A percentile compares a stretch with the other conserved stretches of the same genome.
phyloP scores from a whole-genome alignment of 495 filamentous ascomycete genomes.

The Hypoxylon intermedium region DNA sequence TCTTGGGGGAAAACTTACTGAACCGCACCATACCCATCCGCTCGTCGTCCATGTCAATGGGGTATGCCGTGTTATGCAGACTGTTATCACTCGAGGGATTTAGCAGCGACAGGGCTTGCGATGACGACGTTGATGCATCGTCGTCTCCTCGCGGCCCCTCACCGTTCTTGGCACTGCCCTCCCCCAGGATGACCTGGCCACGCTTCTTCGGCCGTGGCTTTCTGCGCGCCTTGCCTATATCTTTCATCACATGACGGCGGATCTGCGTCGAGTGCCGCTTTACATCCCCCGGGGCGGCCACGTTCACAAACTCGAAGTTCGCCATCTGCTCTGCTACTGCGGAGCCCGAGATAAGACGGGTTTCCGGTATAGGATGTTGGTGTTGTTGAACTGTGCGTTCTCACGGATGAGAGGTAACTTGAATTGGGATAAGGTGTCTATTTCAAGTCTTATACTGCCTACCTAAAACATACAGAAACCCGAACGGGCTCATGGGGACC shows the following conservation, averaged over 20 bases:
- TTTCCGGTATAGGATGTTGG: too few relatives aligned
- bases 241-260: slow-evolving; percentile 48
- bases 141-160: not conserved
- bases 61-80: slow-evolving; percentile 21
- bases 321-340: slow-evolving; percentile 16
- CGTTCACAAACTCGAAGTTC: slow-evolving; percentile 40
- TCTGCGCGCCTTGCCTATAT: slow-evolving; percentile 45
- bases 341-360: too few relatives aligned
- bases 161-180: not conserved
- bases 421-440: too few relatives aligned
- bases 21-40: slow-evolving; percentile 26
- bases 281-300: slow-evolving; percentile 30
- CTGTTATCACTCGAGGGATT: slow-evolving; percentile 17
- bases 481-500: not conserved
- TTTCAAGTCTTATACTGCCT: too few relatives aligned
- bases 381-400: too few relatives aligned
- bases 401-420: not conserved
- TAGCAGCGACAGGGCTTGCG: not conserved
- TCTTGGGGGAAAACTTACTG: slow-evolving; percentile 13
- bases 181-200: slow-evolving; percentile 18
- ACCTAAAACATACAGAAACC: not conserved
- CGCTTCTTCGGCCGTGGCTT: slow-evolving; percentile 30
- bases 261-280: slow-evolving; percentile 40
- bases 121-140: not conserved
- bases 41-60: slow-evolving; percentile 35